These are phyloP conservation scores for Luffa aegyptiaca DNA, from an alignment of 306 rosid genomes.

Conservation along the genomic window DNA sequence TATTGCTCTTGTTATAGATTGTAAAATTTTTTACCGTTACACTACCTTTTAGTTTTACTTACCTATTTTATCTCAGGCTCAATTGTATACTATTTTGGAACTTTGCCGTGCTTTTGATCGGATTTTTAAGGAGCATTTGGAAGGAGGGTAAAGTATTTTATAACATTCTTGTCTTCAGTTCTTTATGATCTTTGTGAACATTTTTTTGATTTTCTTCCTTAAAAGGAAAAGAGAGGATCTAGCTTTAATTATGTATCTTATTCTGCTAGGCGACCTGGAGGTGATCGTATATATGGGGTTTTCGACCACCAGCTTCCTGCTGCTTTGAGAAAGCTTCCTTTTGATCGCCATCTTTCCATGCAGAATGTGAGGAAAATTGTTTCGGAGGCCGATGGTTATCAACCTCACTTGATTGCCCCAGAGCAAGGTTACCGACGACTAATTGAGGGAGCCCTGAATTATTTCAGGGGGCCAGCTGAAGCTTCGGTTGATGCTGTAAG, in stretches of 20 bases:
- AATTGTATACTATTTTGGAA: slow-evolving; percentile 81
- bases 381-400: slow-evolving; percentile 97
- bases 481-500: slow-evolving; percentile 99
- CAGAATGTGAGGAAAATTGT: slow-evolving; percentile 92
- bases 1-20: background rate
- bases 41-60: background rate
- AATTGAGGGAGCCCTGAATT: slow-evolving; percentile 71
- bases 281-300: slow-evolving; percentile 89
- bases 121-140: slow-evolving; percentile 96
- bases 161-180: background rate
- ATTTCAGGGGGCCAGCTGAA: slow-evolving; percentile 94
- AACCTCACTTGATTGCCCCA: slow-evolving; percentile 98
- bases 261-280: slow-evolving; percentile 74
- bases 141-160: slow-evolving; percentile 69
- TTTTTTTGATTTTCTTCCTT: background rate
- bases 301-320: slow-evolving; percentile 99
- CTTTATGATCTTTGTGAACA: background rate
- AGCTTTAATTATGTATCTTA: background rate
- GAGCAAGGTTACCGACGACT: slow-evolving; percentile 97
- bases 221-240: background rate
- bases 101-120: slow-evolving; percentile 93
- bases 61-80: slow-evolving; percentile 50
- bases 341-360: slow-evolving; percentile 88
- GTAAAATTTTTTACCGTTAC: slow-evolving; percentile 2
- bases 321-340: slow-evolving; percentile 93